Percentiles rank a stretch among this genome's conserved stretches.
These are phyloP conservation scores for Solioccasus polychromus DNA, from an alignment of 768 basidiomycete species.

Conservation along the genomic window DNA sequence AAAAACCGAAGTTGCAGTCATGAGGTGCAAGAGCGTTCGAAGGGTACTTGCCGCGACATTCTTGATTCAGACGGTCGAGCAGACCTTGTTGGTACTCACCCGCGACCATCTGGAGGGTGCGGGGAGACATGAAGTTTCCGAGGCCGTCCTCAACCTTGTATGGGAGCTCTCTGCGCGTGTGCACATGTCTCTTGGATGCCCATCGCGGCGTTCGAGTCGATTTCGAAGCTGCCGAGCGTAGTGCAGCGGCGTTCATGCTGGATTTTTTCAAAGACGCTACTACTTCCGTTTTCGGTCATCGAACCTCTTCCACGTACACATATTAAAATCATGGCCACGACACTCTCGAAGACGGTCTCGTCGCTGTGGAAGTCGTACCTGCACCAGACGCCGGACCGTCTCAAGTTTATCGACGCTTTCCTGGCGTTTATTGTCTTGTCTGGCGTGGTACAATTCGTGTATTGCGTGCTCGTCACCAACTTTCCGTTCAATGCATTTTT, in stretches of 20 bases:
- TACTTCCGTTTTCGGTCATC: constrained; percentile 15
- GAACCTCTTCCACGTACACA: constrained; percentile 23
- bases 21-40: not conserved
- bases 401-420: constrained; percentile 94
- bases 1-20: not conserved
- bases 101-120: constrained; percentile 67
- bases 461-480: constrained; percentile 87
- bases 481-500: constrained; percentile 98
- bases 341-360: constrained; percentile 22
- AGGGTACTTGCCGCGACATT: constrained; percentile 60
- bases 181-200: constrained; percentile 37
- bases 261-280: constrained; percentile 10
- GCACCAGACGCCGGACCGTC: constrained; percentile 71
- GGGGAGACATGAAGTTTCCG: constrained; percentile 73
- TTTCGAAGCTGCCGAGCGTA: constrained; percentile 23
- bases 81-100: constrained; percentile 87
- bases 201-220: constrained; percentile 13
- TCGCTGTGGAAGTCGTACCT: constrained; percentile 77
- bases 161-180: constrained; percentile 52
- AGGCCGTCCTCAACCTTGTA: constrained; percentile 72
- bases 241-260: constrained; percentile 21
- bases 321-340: constrained; percentile 35
- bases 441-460: constrained; percentile 86
- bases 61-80: constrained; percentile 70
- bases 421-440: constrained; percentile 89